phyloP scores from a whole-genome alignment of 2,329 filamentous ascomycete genomes.

The Aspergillus sp. region DNA sequence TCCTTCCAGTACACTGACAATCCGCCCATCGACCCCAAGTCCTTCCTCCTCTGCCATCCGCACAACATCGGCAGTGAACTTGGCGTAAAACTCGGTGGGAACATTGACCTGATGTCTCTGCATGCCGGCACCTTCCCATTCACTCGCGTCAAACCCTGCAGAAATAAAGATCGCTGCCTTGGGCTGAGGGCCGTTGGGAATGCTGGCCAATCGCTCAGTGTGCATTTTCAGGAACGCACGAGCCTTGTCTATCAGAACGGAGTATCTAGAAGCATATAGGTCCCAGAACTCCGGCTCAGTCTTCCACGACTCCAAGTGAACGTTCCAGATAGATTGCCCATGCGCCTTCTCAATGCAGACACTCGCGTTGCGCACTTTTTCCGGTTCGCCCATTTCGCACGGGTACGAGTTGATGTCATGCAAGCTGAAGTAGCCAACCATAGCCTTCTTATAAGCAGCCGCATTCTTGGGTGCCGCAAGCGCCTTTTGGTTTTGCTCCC shows the following conservation, averaged over 20 bases:
- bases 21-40: slow-evolving; percentile 75
- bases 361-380: slow-evolving; percentile 92
- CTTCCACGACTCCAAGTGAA: slow-evolving; percentile 89
- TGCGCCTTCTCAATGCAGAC: slow-evolving; percentile 94
- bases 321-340: slow-evolving; percentile 93
- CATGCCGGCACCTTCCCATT: slow-evolving; percentile 92
- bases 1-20: slow-evolving; percentile 93
- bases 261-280: slow-evolving; percentile 81
- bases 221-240: slow-evolving; percentile 76
- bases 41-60: slow-evolving; percentile 79
- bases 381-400: slow-evolving; percentile 89
- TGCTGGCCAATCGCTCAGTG: slow-evolving; percentile 64
- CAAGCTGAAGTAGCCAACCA: slow-evolving; percentile 93
- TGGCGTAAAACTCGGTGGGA: slow-evolving; percentile 93
- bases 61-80: slow-evolving; percentile 84
- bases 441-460: slow-evolving; percentile 76
- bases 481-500: slow-evolving; percentile 82
- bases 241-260: slow-evolving; percentile 77
- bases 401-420: slow-evolving; percentile 99
- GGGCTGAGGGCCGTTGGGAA: slow-evolving; percentile 64
- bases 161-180: slow-evolving; percentile 93
- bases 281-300: slow-evolving; percentile 84
- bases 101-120: slow-evolving; percentile 95
- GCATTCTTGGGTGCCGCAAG: slow-evolving; percentile 69
- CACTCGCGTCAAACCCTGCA: slow-evolving; percentile 94